Base-by-base conservation (phyloP, 805 yeast species). In the Wickerhamiella sorbophila region DNA sequence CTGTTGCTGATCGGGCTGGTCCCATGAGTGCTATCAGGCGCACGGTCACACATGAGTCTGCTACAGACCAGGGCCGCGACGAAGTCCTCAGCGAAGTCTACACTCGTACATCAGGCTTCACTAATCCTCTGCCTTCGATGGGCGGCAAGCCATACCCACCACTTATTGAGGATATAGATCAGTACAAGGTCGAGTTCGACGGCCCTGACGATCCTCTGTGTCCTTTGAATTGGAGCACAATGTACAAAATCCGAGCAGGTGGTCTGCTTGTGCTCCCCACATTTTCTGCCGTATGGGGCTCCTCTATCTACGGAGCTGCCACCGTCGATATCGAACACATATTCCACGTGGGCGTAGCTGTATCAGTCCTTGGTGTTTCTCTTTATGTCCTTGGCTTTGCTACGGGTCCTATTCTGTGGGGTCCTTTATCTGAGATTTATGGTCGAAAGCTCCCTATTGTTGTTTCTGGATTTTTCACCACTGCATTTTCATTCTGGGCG, bases 371-470 rank as follows among this genome's bases (percentile, higher is more conserved):
- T 39, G 81, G 86, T 44, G 71, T 85, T 14, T 74, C 95, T 0
- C 65, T 86, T 15, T 87, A 73, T 53, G 94, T 88, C 12, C 59
- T 86, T 35, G 97, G 96, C 14, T 86, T 85, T 60, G 95, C 95
- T 1, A 70, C 85, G 1, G 95, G 96, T 20, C 96, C 97, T 3
- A 66, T 85, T 37, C 54, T 84, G 35, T 86, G 88, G 81, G 94
- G 91, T 26, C 94, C 94, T 4, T 58, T 83, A 26, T 77, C 87
- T n/a, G 94, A 84, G 58, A 53, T 80, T 31, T 80, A 70, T 50
- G 91, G 93, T 33, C 64, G 93, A 58, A 71, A 72, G 55, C 59
- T 69, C n/a, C 73, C 79, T 5, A 51, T 77, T 38, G 49, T 78
- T 1, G 50, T 72, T 3, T 70, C 81, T 2, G 57, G 69, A 6